Percentiles rank a stretch among this genome's conserved stretches.
Evolutionary conservation across 257 asterid species (phyloP).

Genomic region (Hygrophila difformis): DNA sequence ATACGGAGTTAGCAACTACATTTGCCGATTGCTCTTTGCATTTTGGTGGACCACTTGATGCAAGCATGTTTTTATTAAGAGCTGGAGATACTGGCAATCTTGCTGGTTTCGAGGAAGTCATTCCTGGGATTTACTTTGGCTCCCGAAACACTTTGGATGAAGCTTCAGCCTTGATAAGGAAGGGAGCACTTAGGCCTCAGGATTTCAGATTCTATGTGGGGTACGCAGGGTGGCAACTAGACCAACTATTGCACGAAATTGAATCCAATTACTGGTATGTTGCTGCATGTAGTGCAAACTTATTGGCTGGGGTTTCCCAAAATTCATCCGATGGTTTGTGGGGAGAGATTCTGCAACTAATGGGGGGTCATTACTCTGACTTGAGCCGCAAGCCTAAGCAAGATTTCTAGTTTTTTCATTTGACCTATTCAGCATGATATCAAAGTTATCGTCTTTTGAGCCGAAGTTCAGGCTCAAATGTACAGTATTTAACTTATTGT

Average conservation of each 20-base stretch:
- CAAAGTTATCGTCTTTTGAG: slow-evolving; percentile 11
- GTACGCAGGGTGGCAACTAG: slow-evolving; percentile 92
- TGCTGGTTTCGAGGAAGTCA: slow-evolving; percentile 62
- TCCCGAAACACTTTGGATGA: slow-evolving; percentile 71
- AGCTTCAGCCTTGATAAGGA: slow-evolving; percentile 62
- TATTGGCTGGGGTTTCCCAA: slow-evolving; percentile 49
- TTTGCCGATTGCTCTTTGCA: slow-evolving; percentile 74
- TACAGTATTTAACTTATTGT: slow-evolving; percentile 23
- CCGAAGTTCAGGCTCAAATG: slow-evolving; percentile 15
- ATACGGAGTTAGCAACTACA: slow-evolving; percentile 66
- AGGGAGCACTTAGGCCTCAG: slow-evolving; percentile 54
- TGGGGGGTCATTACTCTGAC: slow-evolving; percentile 95
- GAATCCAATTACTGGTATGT: slow-evolving; percentile 75
- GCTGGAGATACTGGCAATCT: slow-evolving; percentile 34
- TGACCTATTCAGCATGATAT: slow-evolving; percentile 11
- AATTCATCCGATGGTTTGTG: slow-evolving; percentile 58
- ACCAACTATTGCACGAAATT: slow-evolving; percentile 75
- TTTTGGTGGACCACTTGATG: slow-evolving; percentile 96
- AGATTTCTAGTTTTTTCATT: slow-evolving; percentile 47
- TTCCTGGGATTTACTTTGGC: slow-evolving; percentile 75
- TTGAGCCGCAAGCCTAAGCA: slow-evolving; percentile 94
- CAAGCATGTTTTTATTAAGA: slow-evolving; percentile 71
- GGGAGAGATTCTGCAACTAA: slow-evolving; percentile 84
- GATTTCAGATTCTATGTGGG: slow-evolving; percentile 89
- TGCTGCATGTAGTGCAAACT: slow-evolving; percentile 79